phyloP scores from a whole-genome alignment of 2,329 filamentous ascomycete genomes.

The Aquanectria penicillioides region DNA sequence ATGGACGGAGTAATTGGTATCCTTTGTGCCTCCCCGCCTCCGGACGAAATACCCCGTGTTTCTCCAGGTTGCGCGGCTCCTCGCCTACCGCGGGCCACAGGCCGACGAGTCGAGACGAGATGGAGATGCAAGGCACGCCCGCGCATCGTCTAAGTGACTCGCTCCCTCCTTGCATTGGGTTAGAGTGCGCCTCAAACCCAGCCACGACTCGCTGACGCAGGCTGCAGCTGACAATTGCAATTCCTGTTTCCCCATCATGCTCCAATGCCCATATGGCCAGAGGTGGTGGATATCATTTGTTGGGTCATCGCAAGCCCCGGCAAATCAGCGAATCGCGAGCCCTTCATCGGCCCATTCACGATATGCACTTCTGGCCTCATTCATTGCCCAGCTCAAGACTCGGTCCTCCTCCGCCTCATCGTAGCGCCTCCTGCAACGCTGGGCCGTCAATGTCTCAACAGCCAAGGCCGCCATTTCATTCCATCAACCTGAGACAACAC shows the following conservation, averaged over 20 bases:
- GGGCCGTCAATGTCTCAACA: too few species aligned
- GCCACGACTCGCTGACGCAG: too few species aligned
- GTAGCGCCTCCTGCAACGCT: background rate
- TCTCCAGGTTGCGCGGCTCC: too few species aligned
- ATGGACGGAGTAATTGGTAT: too few species aligned
- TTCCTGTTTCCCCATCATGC: background rate
- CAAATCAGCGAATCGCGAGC: slow-evolving; percentile 15
- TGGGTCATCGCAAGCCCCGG: background rate
- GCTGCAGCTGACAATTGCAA: too few species aligned
- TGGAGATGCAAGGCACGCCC: too few species aligned
- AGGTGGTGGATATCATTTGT: slow-evolving; percentile 9
- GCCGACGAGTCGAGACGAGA: too few species aligned
- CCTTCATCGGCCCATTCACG: slow-evolving; percentile 27
- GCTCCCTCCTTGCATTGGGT: too few species aligned
- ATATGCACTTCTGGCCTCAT: slow-evolving; percentile 27
- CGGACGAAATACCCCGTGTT: too few species aligned
- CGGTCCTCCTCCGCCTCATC: background rate
- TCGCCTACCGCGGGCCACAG: too few species aligned
- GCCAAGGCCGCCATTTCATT: background rate
- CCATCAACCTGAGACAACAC: background rate
- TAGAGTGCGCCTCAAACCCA: too few species aligned
- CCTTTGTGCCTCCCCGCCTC: background rate
- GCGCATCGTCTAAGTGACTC: too few species aligned
- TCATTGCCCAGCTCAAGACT: slow-evolving; percentile 13
- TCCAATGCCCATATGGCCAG: background rate